Conservation (phyloP, 2,329 filamentous ascomycete genomes). For the Trichoderma afroharzianum region DNA sequence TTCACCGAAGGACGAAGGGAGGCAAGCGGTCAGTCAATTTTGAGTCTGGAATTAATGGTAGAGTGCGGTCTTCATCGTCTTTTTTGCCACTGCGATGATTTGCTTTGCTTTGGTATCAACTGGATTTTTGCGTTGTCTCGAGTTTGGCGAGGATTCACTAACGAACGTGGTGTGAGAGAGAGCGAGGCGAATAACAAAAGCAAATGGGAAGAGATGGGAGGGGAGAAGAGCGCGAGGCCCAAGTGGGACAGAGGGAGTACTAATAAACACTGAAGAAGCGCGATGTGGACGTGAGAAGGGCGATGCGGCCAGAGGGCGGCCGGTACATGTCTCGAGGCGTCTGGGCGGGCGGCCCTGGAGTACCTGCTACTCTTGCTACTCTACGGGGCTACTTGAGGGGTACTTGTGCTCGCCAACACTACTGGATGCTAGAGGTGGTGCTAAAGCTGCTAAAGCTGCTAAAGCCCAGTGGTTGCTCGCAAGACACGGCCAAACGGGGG, state of each 20-base stretch:
- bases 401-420: background rate
- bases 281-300: conserved; percentile 2
- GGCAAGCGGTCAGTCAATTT: conserved; percentile 13
- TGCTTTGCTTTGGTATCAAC: background rate
- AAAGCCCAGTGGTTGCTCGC: background rate
- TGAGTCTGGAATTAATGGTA: background rate
- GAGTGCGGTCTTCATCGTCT: background rate
- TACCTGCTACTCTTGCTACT: background rate
- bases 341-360: background rate
- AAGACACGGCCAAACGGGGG: background rate
- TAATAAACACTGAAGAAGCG: conserved; percentile 11
- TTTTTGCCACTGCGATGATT: background rate
- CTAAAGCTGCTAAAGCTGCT: background rate
- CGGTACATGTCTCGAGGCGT: background rate
- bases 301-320: background rate
- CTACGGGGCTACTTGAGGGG: background rate
- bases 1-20: conserved; percentile 8
- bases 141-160: background rate
- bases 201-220: conserved; percentile 2
- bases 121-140: background rate
- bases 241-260: conserved; percentile 13
- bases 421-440: background rate
- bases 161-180: background rate
- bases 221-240: conserved; percentile 6
- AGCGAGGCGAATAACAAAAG: background rate